Evolutionary conservation across 2,329 filamentous ascomycete genomes (phyloP).

Genomic region (Microdochium paspali): DNA sequence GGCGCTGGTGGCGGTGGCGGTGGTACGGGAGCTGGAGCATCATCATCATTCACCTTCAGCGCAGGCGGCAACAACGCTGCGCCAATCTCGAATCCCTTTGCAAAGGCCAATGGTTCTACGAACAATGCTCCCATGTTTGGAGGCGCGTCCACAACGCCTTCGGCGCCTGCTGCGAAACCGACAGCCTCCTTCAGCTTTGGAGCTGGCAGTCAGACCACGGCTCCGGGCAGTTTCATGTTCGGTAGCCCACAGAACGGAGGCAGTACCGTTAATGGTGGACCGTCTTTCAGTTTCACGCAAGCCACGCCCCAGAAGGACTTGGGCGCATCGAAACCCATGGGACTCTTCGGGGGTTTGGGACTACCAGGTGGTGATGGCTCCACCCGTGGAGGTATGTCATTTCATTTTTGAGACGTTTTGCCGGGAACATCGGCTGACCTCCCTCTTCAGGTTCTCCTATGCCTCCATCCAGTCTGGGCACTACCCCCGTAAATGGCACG

Average conservation of each 20-base stretch:
- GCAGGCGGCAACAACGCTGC: conserved; percentile 18
- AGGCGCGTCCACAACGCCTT: conserved; percentile 7
- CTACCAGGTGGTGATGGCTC: conserved; percentile 24
- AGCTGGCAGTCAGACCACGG: conserved; percentile 10
- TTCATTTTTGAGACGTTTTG: neutral
- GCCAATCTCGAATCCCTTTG: conserved; percentile 23
- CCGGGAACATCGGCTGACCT: conserved; percentile 3
- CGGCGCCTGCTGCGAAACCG: conserved; percentile 12
- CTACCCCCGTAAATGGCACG: conserved; percentile 48
- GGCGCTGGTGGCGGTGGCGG: conserved; percentile 5
- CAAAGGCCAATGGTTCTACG: conserved; percentile 6
- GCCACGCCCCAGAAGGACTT: conserved; percentile 17
- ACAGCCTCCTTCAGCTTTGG: conserved; percentile 6
- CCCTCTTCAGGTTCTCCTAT: conserved; percentile 23
- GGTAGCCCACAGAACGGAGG: conserved; percentile 13
- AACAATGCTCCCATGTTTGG: conserved; percentile 11
- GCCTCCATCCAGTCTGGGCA: conserved; percentile 51
- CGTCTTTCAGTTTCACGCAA: conserved; percentile 27
- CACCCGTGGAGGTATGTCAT: conserved; percentile 31
- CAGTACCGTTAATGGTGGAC: conserved; percentile 10
- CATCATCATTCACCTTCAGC: conserved; percentile 28
- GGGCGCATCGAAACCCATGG: conserved; percentile 15
- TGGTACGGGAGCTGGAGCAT: conserved; percentile 8
- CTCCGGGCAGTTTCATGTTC: conserved; percentile 12
- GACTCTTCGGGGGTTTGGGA: conserved; percentile 12